Evolutionary conservation across 305 asterid genomes (phyloP), one percentile per base, ranked within the genome.

Genomic region (Rubia balearica): DNA sequence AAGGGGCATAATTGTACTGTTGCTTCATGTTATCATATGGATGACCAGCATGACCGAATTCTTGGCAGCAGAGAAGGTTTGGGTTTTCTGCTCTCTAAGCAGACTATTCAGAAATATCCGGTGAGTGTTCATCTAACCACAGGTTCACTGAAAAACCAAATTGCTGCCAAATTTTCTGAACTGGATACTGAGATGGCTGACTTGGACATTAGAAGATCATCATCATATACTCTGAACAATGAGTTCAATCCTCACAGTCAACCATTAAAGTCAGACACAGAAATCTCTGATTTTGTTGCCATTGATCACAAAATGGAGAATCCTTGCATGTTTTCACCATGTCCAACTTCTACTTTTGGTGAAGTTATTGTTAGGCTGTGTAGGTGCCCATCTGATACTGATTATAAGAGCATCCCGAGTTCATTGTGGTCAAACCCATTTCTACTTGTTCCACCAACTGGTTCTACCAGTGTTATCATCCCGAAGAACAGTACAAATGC

Each of bases 251-350:
- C 83, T 68, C 79, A 77, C 75, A 73, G 80, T 76, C 87, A 81
- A 79, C 70, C 85, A 79, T 78, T 71, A 65, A 73, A 75, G 71
- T 65, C 88, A 78, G 79, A 71, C 61, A 61, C 69, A 61, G 72
- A 74, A 69, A 67, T 81, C 75, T 81, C 83, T 77, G 85, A 82
- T 77, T 76, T 74, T 65, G 77, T 65, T 13, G 83, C 79, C 72
- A 80, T 67, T 76, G 85, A 80, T 68, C 67, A 75, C 71, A 80
- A 76, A 74, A 84, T 76, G 83, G 89, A 81, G 70, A 79, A 77
- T 19, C 85, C 93, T 76, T 87, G 90, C 88, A 81, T 91, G 89
- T 94, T 87, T 83, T 89, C 97, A 78, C 99, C 98, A n/a, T 86
- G 83, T 73, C 92, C 90, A 55, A 83, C 77, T 81, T 84, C 83